Evolutionary conservation across 2,329 filamentous ascomycete genomes (phyloP).

Genomic region (Penicillium sclerotigenum): DNA sequence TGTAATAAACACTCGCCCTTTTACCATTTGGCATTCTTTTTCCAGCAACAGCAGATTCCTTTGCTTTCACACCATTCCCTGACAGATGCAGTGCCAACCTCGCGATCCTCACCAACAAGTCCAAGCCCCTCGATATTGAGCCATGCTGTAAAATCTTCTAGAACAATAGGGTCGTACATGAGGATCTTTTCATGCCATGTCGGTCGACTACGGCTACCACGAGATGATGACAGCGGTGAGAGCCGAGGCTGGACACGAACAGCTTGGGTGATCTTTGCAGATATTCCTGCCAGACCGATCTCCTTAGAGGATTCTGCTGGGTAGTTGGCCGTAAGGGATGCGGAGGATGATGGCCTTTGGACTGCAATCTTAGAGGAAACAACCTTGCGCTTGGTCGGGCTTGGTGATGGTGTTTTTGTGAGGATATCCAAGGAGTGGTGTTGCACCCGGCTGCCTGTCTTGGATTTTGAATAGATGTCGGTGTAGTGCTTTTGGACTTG

Average conservation of each 20-base stretch:
- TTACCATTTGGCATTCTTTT: constrained; percentile 38
- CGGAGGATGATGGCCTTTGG: neutral
- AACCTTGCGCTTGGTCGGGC: constrained; percentile 13
- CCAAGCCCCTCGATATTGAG: constrained; percentile 69
- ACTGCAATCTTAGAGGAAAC: constrained; percentile 11
- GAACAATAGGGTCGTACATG: constrained; percentile 83
- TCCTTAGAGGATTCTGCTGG: neutral
- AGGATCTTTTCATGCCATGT: constrained; percentile 93
- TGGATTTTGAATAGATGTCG: constrained; percentile 3
- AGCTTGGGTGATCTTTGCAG: constrained; percentile 47
- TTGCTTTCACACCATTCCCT: constrained; percentile 88
- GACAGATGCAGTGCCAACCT: constrained; percentile 63
- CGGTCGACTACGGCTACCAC: constrained; percentile 42
- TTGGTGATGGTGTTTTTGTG: constrained; percentile 7
- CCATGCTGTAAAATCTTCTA: constrained; percentile 83
- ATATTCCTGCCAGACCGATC: constrained; percentile 39
- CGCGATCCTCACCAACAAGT: constrained; percentile 61
- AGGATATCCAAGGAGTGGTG: constrained; percentile 13
- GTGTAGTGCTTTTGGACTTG: constrained; percentile 23
- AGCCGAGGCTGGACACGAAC: constrained; percentile 44
- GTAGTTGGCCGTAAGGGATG: neutral
- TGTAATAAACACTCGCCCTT: neutral
- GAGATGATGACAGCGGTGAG: constrained; percentile 18
- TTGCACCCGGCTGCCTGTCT: neutral
- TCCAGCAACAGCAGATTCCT: constrained; percentile 77